Evolutionary conservation across 2,329 filamentous ascomycete species (phyloP).

Genomic region (Chaetomium olivaceum): DNA sequence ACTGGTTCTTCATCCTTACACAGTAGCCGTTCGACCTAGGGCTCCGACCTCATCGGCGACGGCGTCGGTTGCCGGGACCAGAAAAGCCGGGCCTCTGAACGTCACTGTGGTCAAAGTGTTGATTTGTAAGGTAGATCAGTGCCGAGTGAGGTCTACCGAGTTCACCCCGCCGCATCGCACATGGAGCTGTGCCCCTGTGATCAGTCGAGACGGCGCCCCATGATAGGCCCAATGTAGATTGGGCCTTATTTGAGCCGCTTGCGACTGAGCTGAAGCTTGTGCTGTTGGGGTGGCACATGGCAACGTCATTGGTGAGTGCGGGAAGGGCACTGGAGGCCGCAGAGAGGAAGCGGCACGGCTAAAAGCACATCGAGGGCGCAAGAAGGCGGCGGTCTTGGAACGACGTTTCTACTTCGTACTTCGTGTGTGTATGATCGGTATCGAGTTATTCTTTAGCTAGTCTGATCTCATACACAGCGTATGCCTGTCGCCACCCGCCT

Average conservation of each 20-base stretch:
- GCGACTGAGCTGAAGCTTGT: neutral
- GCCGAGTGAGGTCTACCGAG: neutral
- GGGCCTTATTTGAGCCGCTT: slow-evolving; percentile 13
- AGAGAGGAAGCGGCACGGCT: slow-evolving; percentile 22
- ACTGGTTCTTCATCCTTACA: neutral
- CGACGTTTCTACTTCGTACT: neutral
- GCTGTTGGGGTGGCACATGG: slow-evolving; percentile 3
- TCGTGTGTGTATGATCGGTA: neutral
- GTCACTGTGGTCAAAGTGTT: neutral
- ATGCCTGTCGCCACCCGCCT: neutral
- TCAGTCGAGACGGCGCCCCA: neutral
- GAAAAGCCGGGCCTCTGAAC: neutral
- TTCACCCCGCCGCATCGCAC: neutral
- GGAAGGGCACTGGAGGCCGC: slow-evolving; percentile 4
- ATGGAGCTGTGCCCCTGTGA: slow-evolving; percentile 3
- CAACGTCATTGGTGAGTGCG: slow-evolving; percentile 17
- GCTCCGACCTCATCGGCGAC: neutral
- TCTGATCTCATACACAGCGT: neutral
- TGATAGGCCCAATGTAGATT: slow-evolving; percentile 11
- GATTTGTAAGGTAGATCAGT: neutral
- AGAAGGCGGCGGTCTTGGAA: neutral
- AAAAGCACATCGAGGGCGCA: slow-evolving; percentile 13
- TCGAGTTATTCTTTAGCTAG: neutral
- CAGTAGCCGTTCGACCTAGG: neutral
- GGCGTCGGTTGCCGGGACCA: neutral